Evolutionary conservation across 1,139 yeast genomes (phyloP).

Genomic region (Suhomyces taliae): DNA sequence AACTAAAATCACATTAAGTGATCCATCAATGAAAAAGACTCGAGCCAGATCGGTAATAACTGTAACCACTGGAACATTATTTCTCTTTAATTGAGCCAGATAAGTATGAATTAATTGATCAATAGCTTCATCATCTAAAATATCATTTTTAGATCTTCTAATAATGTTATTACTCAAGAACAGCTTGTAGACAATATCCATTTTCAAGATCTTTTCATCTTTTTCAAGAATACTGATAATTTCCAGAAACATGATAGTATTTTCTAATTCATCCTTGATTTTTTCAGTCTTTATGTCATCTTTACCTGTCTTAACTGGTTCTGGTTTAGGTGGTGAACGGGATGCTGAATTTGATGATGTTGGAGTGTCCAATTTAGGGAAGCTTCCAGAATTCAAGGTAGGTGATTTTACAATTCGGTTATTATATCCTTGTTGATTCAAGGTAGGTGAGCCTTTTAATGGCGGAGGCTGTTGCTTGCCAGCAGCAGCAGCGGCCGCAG

Average conservation of each 20-base stretch:
- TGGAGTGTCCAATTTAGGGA: conserved; percentile 1
- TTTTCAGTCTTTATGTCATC: not conserved
- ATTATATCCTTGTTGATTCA: conserved; percentile 4
- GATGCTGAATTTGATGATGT: not conserved
- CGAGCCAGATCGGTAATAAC: conserved; percentile 51
- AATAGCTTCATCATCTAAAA: conserved; percentile 36
- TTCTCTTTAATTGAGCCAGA: conserved; percentile 32
- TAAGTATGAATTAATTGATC: conserved; percentile 45
- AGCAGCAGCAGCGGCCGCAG: conserved; percentile 18
- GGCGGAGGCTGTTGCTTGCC: conserved; percentile 11
- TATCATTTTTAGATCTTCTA: conserved; percentile 22
- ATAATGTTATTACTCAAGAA: conserved; percentile 29
- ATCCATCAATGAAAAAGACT: conserved; percentile 42
- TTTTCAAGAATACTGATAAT: conserved; percentile 33
- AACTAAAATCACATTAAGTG: conserved; percentile 41
- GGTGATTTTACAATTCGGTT: conserved; percentile 11
- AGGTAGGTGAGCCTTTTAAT: conserved; percentile 3
- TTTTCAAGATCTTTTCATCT: conserved; percentile 43
- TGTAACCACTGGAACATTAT: conserved; percentile 41
- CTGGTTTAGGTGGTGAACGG: not conserved
- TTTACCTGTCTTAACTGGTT: not conserved
- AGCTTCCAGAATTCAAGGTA: conserved; percentile 6
- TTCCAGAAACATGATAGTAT: conserved; percentile 32
- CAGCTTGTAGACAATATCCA: conserved; percentile 43
- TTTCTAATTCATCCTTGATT: not conserved